Evolutionary conservation across 169 alveolate species (phyloP), one percentile per base, ranked within the genome.

Genomic region (Babesia bovis): DNA sequence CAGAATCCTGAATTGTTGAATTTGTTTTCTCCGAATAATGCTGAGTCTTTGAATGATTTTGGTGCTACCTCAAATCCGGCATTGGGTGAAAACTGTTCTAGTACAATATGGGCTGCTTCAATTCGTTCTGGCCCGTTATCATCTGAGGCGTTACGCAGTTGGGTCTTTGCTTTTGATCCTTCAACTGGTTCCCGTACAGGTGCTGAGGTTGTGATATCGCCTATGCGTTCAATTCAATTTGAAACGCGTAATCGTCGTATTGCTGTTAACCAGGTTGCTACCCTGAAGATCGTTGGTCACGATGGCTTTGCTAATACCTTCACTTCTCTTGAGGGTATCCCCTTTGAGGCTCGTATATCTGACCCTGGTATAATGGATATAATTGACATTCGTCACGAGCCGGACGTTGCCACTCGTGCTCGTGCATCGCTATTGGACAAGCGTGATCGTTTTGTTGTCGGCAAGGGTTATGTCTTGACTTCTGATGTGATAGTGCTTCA

Each of bases 191-290:
- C 75, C 41, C 63, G 69, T 41, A 71, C 81, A 12, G 79, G 67
- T 9, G 61, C 88, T 1, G 88, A 81, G 71, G 84, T 81, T n/a
- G 49, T 72, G 44, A 66, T 81, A 19, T 70, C 83, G n/a, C 68
- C 75, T 28, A 65, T 81, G 67, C 44, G 50, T 13, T 55, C 61
- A 40, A 61, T 81, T 1, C 60, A 71, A 44, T 59, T 81, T 44
- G 84, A 81, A 66, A 81, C 88, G 12, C 56, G 83, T 12, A 67
- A 81, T 52, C 83, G 88, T 30, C 67, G 73, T 19, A 70, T 81
- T n/a, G 28, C 88, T 15, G 78, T 53, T n/a, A 59, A 66, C 51
- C 88, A 81, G 42, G 28, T 66, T 42, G 82, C 76, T 13, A 66
- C 88, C 28, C 74, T 81, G 66, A 81, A 71, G 71, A 30, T 81